Evolutionary conservation across 2,329 filamentous ascomycete species (phyloP), one percentile per base, ranked within the genome.

Genomic region (Cercospora zeae-maydis): DNA sequence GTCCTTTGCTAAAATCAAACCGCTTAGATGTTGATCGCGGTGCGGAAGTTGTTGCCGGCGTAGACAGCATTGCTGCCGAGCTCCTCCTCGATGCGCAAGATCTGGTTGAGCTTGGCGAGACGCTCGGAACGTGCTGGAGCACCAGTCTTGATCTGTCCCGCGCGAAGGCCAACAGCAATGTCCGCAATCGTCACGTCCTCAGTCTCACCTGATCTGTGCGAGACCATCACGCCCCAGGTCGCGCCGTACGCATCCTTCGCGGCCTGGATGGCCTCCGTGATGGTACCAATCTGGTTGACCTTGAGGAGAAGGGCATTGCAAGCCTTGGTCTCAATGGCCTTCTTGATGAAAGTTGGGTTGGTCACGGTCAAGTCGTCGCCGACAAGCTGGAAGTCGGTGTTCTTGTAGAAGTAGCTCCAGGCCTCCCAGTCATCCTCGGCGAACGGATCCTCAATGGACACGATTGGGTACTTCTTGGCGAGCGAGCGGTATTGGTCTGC

Each of bases 321-420:
- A 75, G 95, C 91, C 90, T 99, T 99, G 77, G 95, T 89, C 80
- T 98, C 93, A 73, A 98, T 96, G 76, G 95, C 95, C 87, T 96
- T 96, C 91, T 98, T 97, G 87, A 99, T 99, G 81, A 95, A 93
- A 75, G 91, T 83, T 68, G 95, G 95, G 88, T 99, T 99, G 81
- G 95, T 99, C 81, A 99, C 95, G 71, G 95, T 98, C 86, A 99
- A 82, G 78, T 99, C 95, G 78, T 99, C 95, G 84, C 89, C 95
- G 72, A 99, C 95, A 78, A 99, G 92, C 86, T 99, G 95, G 85
- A 96, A 93, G 81, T 97, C 88, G 77, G 92, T 92, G 75, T 91
- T 95, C 90, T 97, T 97, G 90, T 90, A 96, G 89, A 98, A 99
- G 89, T 98, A 96, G 88, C 91, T 96, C 95, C 95, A 99, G 67